Evolutionary conservation across 208 protist species (phyloP), one percentile per base, ranked within the genome.

Genomic region (Leptomonas seymouri): DNA sequence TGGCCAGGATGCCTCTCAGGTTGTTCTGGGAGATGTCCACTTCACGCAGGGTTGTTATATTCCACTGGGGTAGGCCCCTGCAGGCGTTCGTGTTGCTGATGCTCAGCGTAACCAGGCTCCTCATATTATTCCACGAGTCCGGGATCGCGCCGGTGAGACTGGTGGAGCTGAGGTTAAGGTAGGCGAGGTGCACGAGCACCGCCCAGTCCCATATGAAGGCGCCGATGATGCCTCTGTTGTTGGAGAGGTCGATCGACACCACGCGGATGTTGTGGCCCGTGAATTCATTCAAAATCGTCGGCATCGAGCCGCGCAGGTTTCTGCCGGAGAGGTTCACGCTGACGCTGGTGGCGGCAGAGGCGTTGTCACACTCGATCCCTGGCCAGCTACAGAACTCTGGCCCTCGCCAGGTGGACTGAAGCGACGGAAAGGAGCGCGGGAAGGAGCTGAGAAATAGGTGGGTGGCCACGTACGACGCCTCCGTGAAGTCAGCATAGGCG

Each of bases 121-220:
- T 23, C 71, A 77, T 77, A 50, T 49, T 50, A 53, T 56, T 62
- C 72, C 72, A 78, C 58, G 64, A 34, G 18, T 57, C 49, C 11
- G 72, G 72, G 15, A 78, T 14, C 20, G 11, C 1, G 50, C 51
- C 50, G 31, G 42, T 3, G 44, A 78, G 56, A 44, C 20, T 4
- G 28, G 72, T 78, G 65, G 27, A 53, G 72, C 63, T 70, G 36
- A 78, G 58, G 65, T 71, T 41, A 51, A 78, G 27, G 53, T 27
- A 57, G 18, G n/a, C 16, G 18, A 78, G 39, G 25, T 56, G 36
- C 18, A 15, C 20, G 20, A 78, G 59, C 31, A 25, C 25, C 1
- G 39, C 57, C 72, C 72, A 78, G 36, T 20, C 28, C 34, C 4
- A 18, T 0, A 36, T 50, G 34, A 78, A 69, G 27, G 1, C 44